phyloP scores from a whole-genome alignment of 331 rosid genomes.

The Acacia concinna region DNA sequence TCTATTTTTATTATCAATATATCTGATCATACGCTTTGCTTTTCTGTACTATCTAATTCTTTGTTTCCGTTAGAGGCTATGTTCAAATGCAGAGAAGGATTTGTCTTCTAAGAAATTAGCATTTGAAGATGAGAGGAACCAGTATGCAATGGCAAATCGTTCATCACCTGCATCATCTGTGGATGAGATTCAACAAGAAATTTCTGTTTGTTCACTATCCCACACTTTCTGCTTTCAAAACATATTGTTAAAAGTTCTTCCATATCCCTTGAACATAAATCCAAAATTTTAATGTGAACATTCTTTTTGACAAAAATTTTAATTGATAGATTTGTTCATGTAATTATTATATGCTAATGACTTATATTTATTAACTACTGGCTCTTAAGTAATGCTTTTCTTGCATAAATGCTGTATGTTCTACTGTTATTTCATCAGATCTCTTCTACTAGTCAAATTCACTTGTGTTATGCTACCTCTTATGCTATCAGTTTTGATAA shows the following conservation, averaged over 20 bases:
- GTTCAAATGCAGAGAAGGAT: slow-evolving; percentile 43
- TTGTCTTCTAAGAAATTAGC: slow-evolving; percentile 52
- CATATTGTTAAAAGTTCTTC: slow-evolving; percentile 5
- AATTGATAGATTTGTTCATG: neutral
- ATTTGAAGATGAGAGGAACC: slow-evolving; percentile 48
- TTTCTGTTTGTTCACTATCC: slow-evolving; percentile 58
- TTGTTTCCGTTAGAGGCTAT: slow-evolving; percentile 46
- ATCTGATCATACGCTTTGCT: slow-evolving; percentile 6
- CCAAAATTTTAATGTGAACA: neutral
- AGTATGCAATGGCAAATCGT: slow-evolving; percentile 50
- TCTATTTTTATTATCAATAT: neutral
- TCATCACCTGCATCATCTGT: slow-evolving; percentile 57
- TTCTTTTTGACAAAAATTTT: neutral
- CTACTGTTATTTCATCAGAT: neutral
- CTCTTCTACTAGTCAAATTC: neutral
- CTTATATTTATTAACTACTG: neutral
- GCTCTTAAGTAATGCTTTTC: neutral
- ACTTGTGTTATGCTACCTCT: neutral
- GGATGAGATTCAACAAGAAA: slow-evolving; percentile 70
- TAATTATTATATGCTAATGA: neutral
- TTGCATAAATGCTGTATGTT: neutral
- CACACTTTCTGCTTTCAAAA: slow-evolving; percentile 18
- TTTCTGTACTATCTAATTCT: slow-evolving; percentile 21
- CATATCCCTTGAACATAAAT: neutral
- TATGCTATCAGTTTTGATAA: neutral